Evolutionary conservation across 2,329 filamentous ascomycete genomes (phyloP), one percentile per base, ranked within the genome.

Genomic region (Aspergillus udagawae): DNA sequence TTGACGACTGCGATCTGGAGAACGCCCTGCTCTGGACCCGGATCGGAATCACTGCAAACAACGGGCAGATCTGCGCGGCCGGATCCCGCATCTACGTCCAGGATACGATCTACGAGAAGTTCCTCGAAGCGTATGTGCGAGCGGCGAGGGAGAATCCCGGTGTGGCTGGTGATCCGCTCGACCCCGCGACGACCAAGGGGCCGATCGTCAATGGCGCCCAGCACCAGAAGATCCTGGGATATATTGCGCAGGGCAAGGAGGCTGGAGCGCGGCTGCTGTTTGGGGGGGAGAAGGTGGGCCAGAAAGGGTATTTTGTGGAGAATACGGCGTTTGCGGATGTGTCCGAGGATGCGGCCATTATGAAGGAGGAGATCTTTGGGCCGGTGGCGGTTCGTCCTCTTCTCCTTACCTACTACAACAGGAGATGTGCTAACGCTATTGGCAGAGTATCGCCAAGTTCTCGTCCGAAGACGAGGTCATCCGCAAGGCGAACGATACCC

Each of bases 281-380:
- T 38, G 67, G 67, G 4, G 67, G 67, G 1, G 54, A 62, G n/a
- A 56, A 47, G 20, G 58, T 67, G 1, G 65, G 64, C 0, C 51
- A 67, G 0, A 63, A 77, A 1, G 85, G 86, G 3, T 87, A 84
- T 68, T 88, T 86, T 72, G 85, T 87, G 65, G 79, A 83, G 65
- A 83, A 83, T 1, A 86, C 84, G 0, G 74, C 86, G 42, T 79
- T 86, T 59, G 77, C 79, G 1, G 77, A 80, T 35, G 76, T 82
- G 2, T 77, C 75, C 2, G 71, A 76, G n/a, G 71, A 77, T 10
- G 83, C 61, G 78, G 59, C 67, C 1, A 75, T 79, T 25, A 74
- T 74, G 35, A 71, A 74, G 0, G 83, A 87, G 61, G 84, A 86
- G 69, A 82, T 81, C 0, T 86, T 86, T 58, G 83, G 82, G 0